These are phyloP conservation scores for Tolypocladium guangdongense DNA, from an alignment of 2,329 filamentous ascomycete genomes.

Conservation along the genomic window DNA sequence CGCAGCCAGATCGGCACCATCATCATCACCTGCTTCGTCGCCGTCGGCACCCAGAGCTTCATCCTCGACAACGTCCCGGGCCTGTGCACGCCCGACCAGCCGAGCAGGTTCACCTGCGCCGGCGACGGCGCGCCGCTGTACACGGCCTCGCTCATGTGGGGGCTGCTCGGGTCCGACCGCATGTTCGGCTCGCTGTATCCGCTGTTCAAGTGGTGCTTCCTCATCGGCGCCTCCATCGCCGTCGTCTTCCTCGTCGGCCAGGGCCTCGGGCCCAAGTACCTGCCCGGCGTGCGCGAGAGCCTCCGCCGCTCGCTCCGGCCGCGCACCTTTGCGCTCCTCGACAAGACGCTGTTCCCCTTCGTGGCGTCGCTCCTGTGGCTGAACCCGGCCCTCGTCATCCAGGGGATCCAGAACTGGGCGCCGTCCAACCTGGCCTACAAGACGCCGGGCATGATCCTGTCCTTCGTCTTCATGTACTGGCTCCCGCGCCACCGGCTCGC, in stretches of 20 bases:
- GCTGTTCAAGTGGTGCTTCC: slow-evolving; percentile 28
- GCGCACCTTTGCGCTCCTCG: slow-evolving; percentile 20
- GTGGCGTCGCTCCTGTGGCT: slow-evolving; percentile 28
- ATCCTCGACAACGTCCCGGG: slow-evolving; percentile 24
- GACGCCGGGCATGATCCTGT: slow-evolving; percentile 29
- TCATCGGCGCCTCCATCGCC: slow-evolving; percentile 25
- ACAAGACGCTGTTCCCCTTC: slow-evolving; percentile 25
- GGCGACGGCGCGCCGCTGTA: slow-evolving; percentile 36
- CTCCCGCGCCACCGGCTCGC: slow-evolving; percentile 26
- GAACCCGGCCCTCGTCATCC: slow-evolving; percentile 28
- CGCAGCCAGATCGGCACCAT: slow-evolving; percentile 34
- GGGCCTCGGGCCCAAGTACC: slow-evolving; percentile 10
- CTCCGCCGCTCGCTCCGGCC: slow-evolving; percentile 18
- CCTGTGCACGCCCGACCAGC: slow-evolving; percentile 17
- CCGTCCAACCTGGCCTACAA: slow-evolving; percentile 31
- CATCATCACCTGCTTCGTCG: slow-evolving; percentile 33
- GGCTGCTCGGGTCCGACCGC: slow-evolving; percentile 36
- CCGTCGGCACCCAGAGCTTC: slow-evolving; percentile 32
- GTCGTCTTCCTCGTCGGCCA: slow-evolving; percentile 18
- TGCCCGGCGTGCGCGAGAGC: slow-evolving; percentile 16
- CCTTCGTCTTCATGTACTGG: slow-evolving; percentile 27
- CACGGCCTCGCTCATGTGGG: slow-evolving; percentile 27
- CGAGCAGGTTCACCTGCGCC: slow-evolving; percentile 36
- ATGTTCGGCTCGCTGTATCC: slow-evolving; percentile 32
- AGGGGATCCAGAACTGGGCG: slow-evolving; percentile 32